Conservation (phyloP, 495 filamentous ascomycete genomes). For the Xylaria castorea region DNA sequence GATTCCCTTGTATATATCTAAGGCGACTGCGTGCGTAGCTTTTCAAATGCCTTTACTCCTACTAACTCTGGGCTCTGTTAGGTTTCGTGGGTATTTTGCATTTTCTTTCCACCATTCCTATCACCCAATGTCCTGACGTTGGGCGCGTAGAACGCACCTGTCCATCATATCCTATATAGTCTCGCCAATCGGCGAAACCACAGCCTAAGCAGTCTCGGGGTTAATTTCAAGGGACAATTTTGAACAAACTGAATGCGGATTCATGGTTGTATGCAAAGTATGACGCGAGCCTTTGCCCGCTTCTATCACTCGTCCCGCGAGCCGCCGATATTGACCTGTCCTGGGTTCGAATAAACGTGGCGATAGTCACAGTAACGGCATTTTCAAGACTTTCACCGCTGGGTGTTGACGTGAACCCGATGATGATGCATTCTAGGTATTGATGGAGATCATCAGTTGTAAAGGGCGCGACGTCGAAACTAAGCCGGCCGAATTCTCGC, state of each 20-base stretch:
- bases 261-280: too few relatives aligned
- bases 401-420: neutral
- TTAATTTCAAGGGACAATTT: neutral
- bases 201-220: neutral
- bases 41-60: neutral
- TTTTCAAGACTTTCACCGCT: neutral
- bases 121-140: neutral
- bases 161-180: neutral
- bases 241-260: neutral
- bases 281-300: neutral
- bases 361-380: neutral
- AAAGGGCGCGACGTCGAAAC: constrained; percentile 35
- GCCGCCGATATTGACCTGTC: neutral
- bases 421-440: neutral
- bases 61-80: neutral
- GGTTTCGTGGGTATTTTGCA: neutral
- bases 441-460: constrained; percentile 5
- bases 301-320: neutral
- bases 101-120: neutral
- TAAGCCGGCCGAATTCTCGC: constrained; percentile 61
- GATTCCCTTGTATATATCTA: neutral
- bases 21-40: neutral
- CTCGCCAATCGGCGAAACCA: neutral
- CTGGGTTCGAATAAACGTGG: neutral
- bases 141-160: neutral